These are phyloP conservation scores for Globisporangium apiculatum DNA, from an alignment of 352 stramenopile species.

Conservation along the genomic window DNA sequence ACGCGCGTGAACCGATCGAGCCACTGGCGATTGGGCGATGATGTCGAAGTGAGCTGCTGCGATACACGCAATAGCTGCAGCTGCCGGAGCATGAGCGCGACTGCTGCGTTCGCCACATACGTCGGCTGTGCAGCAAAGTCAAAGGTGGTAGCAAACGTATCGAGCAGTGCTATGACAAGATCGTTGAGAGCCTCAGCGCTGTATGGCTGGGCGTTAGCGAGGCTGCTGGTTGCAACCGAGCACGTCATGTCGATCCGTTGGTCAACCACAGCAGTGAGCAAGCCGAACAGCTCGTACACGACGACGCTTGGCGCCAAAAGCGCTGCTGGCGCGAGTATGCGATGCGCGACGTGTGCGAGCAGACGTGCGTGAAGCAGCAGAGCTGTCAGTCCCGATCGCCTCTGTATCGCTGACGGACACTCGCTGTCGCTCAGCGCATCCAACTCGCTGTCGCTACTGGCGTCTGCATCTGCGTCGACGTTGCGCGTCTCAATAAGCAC, in stretches of 20 bases:
- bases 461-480: slow-evolving; percentile 1
- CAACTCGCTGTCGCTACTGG: neutral
- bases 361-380: neutral
- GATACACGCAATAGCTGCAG: slow-evolving; percentile 12
- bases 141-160: neutral
- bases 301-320: neutral
- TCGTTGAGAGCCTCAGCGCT: neutral
- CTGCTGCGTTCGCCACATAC: slow-evolving; percentile 36
- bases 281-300: slow-evolving; percentile 15
- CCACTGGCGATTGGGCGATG: too few species aligned
- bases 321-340: neutral
- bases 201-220: neutral
- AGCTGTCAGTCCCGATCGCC: neutral
- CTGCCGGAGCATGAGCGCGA: slow-evolving; percentile 28
- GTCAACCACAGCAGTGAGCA: slow-evolving; percentile 26
- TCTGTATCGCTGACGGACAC: neutral
- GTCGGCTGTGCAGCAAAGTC: slow-evolving; percentile 23
- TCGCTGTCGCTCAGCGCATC: neutral
- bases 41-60: neutral
- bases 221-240: neutral
- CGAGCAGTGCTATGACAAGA: neutral
- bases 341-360: neutral
- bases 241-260: slow-evolving; percentile 1
- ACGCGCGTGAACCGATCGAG: too few species aligned
- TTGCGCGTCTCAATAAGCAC: slow-evolving; percentile 17